These are phyloP conservation scores for Tephrocybe sp. DNA, from an alignment of 768 basidiomycete species.

Conservation along the genomic window DNA sequence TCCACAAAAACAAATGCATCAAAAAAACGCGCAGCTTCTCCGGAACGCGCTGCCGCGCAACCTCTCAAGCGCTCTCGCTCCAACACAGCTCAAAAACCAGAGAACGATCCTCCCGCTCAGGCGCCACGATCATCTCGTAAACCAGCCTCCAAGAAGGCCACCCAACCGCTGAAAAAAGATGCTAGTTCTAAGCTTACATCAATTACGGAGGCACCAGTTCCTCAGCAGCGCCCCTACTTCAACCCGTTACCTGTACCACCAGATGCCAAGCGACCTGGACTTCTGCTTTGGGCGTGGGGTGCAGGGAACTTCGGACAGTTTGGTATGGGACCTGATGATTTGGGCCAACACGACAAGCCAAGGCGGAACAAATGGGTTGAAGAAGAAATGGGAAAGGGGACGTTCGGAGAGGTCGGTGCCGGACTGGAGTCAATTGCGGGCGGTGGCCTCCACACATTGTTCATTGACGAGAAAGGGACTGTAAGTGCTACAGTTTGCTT, in stretches of 20 bases:
- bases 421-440: slow-evolving; percentile 82
- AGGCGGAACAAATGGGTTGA: slow-evolving; percentile 78
- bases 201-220: slow-evolving; percentile 31
- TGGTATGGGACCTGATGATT: slow-evolving; percentile 77
- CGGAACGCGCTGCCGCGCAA: slow-evolving; percentile 41
- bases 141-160: slow-evolving; percentile 22
- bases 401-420: slow-evolving; percentile 67
- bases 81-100: slow-evolving; percentile 38
- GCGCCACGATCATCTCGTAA: slow-evolving; percentile 27
- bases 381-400: slow-evolving; percentile 67
- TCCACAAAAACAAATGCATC: slow-evolving; percentile 30
- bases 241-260: slow-evolving; percentile 66
- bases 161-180: slow-evolving; percentile 19
- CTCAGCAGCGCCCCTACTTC: slow-evolving; percentile 56
- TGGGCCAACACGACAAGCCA: slow-evolving; percentile 76
- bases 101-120: slow-evolving; percentile 37
- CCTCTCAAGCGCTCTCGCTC: slow-evolving; percentile 51
- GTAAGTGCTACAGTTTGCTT: slow-evolving; percentile 48
- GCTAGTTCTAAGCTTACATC: slow-evolving; percentile 20
- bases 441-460: slow-evolving; percentile 88
- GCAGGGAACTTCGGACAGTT: slow-evolving; percentile 95
- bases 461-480: slow-evolving; percentile 86
- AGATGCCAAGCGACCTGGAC: slow-evolving; percentile 58
- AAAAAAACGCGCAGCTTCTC: slow-evolving; percentile 55
- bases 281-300: slow-evolving; percentile 84